Base-by-base conservation (phyloP, 768 basidiomycete species). In the Pisolithus tinctorius region DNA sequence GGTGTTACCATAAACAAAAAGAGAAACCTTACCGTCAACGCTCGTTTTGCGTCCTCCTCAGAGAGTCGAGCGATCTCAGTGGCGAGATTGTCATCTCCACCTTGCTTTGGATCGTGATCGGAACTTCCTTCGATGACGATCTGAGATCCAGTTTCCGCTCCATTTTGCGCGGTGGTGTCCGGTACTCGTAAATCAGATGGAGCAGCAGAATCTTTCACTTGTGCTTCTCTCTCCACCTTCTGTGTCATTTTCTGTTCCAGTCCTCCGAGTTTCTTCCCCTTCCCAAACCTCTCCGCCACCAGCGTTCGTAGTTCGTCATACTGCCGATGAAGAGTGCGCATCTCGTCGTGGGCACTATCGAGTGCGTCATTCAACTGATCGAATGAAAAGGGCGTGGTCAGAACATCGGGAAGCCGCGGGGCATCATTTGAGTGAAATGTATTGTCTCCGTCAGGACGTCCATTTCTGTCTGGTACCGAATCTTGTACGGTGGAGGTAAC, bases 311-410 rank as follows among this genome's bases (percentile, higher is more conserved):
- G 63, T n/a, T 53, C 49, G 8, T 65, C 65, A 26, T 67, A 67
- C 50, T 53, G 53, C 26, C 45, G 55, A 13, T 61, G 65, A 23
- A 67, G 65, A 7, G 57, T 39, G 8, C 20, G 45, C 11, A 69
- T 61, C 47, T 67, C 67, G 16, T 58, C 56, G 1, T 56, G 58
- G 1, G 63, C 63, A 42, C 38, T 49, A 11, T 51, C 53, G 27
- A 67, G 58, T 1, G 61, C 65, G 13, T 48, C 31, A 11, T 65
- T 63, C 51, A 67, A 9, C 5, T 67, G 52, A 10, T 63, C 57
- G 9, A 69, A 56, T 4, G 59, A 62, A 42, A 69, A 55, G 0
- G 55, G 59, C 7, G 29, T 49, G 6, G 27, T 45, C 23, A 55
- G 30, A 31, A 36, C 20, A 34, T 34, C 45, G 30, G 10, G 30